Base-by-base conservation (phyloP, 805 yeast genomes). In the Hanseniaspora meyeri region DNA sequence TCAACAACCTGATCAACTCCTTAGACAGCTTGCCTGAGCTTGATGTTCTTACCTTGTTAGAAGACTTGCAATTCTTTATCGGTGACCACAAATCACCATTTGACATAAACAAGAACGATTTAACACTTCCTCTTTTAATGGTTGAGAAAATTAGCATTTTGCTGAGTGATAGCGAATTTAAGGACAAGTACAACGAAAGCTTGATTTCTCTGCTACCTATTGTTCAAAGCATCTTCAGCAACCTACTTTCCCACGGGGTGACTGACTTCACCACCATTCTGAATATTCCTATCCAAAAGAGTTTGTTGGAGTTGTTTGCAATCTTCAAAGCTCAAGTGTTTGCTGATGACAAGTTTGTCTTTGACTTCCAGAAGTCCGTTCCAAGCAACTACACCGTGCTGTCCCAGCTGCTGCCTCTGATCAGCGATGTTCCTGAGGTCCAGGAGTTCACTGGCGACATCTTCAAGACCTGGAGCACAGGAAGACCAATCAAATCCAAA, bases 391-490 rank as follows among this genome's bases (percentile, higher is more conserved):
- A 47, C 43, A 39, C 55, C 8, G 59, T 61, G 1, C 57, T 64
- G 60, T 62, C 70, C 11, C 63, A 63, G 43, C 39, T 65, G 3
- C 42, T 66, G 27, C 64, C 64, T 34, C 55, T 65, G 9, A 59
- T 63, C 14, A 61, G 61, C 46, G 43, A 51, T 10, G 39, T 53
- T 1, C 54, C 62, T 1, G 65, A 64, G 31, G 64, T 67, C n/a
- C 34, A 55, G 2, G 55, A 59, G 2, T 59, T 79, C 10, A 70
- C 74, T 46, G 69, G 70, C 17, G 70, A 66, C 43, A 63, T 77
- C 43, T 79, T 75, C 67, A 79, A 79, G 59, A 71, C 72, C 31
- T 60, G 79, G n/a, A 57, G 73, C 19, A 81, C 77, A 56, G 85
- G 85, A 24, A 51, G 56, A 1, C 79, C 81, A 17, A 68, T 74